Evolutionary conservation across 441 rosid species (phyloP).

Genomic region (Populus trichocarpa): DNA sequence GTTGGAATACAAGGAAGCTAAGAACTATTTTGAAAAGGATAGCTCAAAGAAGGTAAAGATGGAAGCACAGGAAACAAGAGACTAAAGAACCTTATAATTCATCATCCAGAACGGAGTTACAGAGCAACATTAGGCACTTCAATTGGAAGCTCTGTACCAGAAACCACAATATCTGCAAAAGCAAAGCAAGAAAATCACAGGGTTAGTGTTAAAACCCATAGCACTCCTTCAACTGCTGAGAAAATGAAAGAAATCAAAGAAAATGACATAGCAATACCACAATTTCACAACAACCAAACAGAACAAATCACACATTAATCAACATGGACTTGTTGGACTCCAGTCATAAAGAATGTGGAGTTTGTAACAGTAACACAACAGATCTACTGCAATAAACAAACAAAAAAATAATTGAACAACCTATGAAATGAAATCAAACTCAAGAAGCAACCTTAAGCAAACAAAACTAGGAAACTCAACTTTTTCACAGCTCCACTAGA

Average conservation of each 20-base stretch:
- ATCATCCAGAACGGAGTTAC: not conserved
- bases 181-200: constrained; percentile 14
- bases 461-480: not conserved
- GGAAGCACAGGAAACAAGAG: not conserved
- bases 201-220: constrained; percentile 4
- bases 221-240: constrained; percentile 4
- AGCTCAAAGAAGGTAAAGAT: not conserved
- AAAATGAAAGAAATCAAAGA: constrained; percentile 19
- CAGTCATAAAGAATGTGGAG: not conserved
- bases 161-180: constrained; percentile 33
- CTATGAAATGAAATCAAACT: constrained; percentile 11
- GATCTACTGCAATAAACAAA: constrained; percentile 22
- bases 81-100: constrained; percentile 3
- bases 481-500: constrained; percentile 2
- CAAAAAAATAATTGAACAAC: not conserved
- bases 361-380: not conserved
- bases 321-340: not conserved
- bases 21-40: not conserved
- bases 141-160: constrained; percentile 11
- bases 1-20: constrained; percentile 2
- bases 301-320: not conserved
- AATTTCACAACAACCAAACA: constrained; percentile 20
- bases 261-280: constrained; percentile 11
- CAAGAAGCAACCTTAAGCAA: not conserved
- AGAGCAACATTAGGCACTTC: constrained; percentile 9